Evolutionary conservation across 1,139 yeast genomes (phyloP).

Genomic region (Tardiomyces depauwii): DNA sequence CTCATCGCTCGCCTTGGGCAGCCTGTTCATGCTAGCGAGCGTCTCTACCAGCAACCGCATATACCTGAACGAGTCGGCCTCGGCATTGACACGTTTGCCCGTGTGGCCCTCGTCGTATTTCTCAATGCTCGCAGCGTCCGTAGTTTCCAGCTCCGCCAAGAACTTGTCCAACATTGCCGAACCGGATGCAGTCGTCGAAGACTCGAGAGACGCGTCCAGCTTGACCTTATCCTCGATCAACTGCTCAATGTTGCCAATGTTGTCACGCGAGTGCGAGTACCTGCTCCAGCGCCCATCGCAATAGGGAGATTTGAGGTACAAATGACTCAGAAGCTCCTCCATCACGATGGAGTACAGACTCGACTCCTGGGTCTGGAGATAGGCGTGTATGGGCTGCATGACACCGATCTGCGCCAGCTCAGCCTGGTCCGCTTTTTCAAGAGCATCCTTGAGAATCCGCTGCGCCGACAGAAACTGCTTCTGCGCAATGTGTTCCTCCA

Average conservation of each 20-base stretch:
- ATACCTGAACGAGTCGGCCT: conserved; percentile 44
- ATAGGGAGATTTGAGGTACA: conserved; percentile 49
- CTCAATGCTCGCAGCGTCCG: conserved; percentile 9
- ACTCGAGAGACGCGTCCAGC: conserved; percentile 19
- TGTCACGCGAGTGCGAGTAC: conserved; percentile 8
- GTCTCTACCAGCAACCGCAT: conserved; percentile 46
- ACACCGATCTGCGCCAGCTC: conserved; percentile 55
- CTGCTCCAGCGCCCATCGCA: conserved; percentile 24
- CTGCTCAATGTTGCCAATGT: conserved; percentile 17
- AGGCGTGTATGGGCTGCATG: conserved; percentile 43
- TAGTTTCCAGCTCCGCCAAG: conserved; percentile 22
- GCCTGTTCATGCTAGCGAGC: conserved; percentile 49
- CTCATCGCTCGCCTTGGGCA: conserved; percentile 49
- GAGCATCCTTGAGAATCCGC: conserved; percentile 45
- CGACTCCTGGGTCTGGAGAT: conserved; percentile 48
- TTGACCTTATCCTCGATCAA: conserved; percentile 21
- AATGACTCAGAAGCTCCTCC: conserved; percentile 65
- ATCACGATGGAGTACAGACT: conserved; percentile 59
- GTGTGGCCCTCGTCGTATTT: not conserved
- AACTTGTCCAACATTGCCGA: conserved; percentile 32
- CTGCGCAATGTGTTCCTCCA: conserved; percentile 55
- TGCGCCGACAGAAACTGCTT: conserved; percentile 66
- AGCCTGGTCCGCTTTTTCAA: conserved; percentile 45
- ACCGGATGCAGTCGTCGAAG: conserved; percentile 14
- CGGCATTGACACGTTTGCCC: conserved; percentile 23